Evolutionary conservation across 257 asterid species (phyloP).

Genomic region (Oldenlandia corymbosa): DNA sequence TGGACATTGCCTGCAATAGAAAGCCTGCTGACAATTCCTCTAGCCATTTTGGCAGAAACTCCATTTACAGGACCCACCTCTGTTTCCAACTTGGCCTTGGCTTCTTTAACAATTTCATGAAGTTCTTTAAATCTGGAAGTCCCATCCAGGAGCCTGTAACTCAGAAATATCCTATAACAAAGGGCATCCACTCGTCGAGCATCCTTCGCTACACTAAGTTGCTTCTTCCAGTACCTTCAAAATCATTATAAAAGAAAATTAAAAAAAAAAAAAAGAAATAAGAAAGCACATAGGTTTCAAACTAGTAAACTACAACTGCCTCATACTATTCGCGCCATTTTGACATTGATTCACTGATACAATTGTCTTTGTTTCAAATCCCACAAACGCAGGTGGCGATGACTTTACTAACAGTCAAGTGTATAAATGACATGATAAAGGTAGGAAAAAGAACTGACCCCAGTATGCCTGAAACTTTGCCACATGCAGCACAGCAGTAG

Average conservation of each 20-base stretch:
- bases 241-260: slow-evolving; percentile 9
- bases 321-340: background rate
- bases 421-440: background rate
- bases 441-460: slow-evolving; percentile 47
- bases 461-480: slow-evolving; percentile 77
- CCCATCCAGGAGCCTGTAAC: slow-evolving; percentile 77
- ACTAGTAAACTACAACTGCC: slow-evolving; percentile 1
- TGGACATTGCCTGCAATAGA: slow-evolving; percentile 70
- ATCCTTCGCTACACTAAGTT: slow-evolving; percentile 71
- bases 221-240: slow-evolving; percentile 87
- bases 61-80: slow-evolving; percentile 88
- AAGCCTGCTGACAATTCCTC: slow-evolving; percentile 87
- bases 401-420: no score
- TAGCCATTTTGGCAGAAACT: slow-evolving; percentile 79
- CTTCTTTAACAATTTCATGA: slow-evolving; percentile 65
- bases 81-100: slow-evolving; percentile 69
- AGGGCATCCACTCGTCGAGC: slow-evolving; percentile 83
- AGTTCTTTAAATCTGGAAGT: slow-evolving; percentile 73
- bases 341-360: background rate
- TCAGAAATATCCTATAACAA: slow-evolving; percentile 66
- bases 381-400: no score
- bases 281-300: no score
- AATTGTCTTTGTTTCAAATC: no score
- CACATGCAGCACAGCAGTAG: slow-evolving; percentile 84
- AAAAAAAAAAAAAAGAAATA: background rate